These are phyloP conservation scores for Erysimum cheiri DNA, from an alignment of 441 rosid species.

Conservation along the genomic window DNA sequence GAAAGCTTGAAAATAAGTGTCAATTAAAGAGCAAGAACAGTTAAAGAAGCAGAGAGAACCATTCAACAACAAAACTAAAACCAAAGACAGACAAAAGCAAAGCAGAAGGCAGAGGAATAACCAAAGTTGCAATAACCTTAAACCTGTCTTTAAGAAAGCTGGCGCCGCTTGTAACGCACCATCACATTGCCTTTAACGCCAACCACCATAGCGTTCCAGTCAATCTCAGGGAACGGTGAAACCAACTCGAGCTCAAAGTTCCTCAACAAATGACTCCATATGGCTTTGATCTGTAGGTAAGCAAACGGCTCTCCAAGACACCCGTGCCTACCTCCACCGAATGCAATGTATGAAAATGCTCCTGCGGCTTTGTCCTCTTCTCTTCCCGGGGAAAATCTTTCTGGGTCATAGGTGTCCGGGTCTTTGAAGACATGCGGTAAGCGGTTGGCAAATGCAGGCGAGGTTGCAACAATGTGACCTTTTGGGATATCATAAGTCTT, in stretches of 20 bases:
- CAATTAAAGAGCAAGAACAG: slow-evolving; percentile 22
- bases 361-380: slow-evolving; percentile 97
- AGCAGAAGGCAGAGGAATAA: slow-evolving; percentile 13
- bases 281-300: slow-evolving; percentile 97
- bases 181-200: slow-evolving; percentile 97
- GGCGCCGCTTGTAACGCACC: slow-evolving; percentile 89
- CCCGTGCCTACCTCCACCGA: slow-evolving; percentile 99
- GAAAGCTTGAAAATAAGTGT: slow-evolving; percentile 32
- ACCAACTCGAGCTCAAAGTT: slow-evolving; percentile 87
- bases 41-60: slow-evolving; percentile 22
- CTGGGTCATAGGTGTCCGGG: slow-evolving; percentile 88
- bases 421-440: slow-evolving; percentile 81
- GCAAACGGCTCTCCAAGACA: slow-evolving; percentile 99
- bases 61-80: slow-evolving; percentile 36
- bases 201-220: slow-evolving; percentile 99
- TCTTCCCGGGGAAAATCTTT: slow-evolving; percentile 83
- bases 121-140: slow-evolving; percentile 23
- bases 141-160: slow-evolving; percentile 49
- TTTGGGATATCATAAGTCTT: slow-evolving; percentile 89
- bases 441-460: slow-evolving; percentile 97
- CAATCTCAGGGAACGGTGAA: slow-evolving; percentile 96
- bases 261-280: slow-evolving; percentile 97
- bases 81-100: slow-evolving; percentile 23
- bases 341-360: slow-evolving; percentile 85
- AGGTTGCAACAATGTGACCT: slow-evolving; percentile 94